Evolutionary conservation across 2,329 filamentous ascomycete genomes (phyloP).

Genomic region (Fusarium tricinctum): DNA sequence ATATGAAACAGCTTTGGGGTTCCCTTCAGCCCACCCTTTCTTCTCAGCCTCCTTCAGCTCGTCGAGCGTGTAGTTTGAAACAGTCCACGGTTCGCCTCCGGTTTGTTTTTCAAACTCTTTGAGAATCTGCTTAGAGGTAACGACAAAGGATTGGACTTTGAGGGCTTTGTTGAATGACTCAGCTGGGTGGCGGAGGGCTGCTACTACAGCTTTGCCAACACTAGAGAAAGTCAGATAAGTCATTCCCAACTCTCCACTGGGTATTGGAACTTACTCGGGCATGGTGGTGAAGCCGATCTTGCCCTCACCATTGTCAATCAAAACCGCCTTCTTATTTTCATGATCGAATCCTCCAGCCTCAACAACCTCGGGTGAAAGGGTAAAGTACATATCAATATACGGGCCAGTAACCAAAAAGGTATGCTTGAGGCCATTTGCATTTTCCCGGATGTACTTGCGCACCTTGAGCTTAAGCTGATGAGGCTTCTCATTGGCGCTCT

Average conservation of each 20-base stretch:
- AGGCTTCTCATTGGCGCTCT: constrained; percentile 72
- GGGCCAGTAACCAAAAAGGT: constrained; percentile 80
- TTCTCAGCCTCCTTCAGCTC: constrained; percentile 69
- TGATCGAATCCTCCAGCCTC: constrained; percentile 71
- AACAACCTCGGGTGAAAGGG: constrained; percentile 49
- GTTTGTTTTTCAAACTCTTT: constrained; percentile 78
- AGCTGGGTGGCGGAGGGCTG: constrained; percentile 70
- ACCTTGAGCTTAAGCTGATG: constrained; percentile 79
- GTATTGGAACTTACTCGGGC: constrained; percentile 69
- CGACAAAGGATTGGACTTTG: constrained; percentile 79
- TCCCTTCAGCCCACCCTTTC: constrained; percentile 68
- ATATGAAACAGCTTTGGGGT: constrained; percentile 65
- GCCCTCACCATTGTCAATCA: constrained; percentile 73
- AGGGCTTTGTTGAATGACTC: constrained; percentile 68
- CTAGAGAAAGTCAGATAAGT: constrained; percentile 53
- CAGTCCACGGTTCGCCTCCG: constrained; percentile 61
- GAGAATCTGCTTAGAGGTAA: constrained; percentile 72
- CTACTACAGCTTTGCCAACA: constrained; percentile 76
- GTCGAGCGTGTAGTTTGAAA: constrained; percentile 58
- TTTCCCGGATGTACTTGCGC: constrained; percentile 69
- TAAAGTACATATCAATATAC: constrained; percentile 74
- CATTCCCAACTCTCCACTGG: too few relatives aligned
- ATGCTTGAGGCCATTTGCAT: constrained; percentile 67
- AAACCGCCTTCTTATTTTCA: constrained; percentile 66
- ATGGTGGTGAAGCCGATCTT: constrained; percentile 78